Percentiles rank a stretch among this genome's conserved stretches.
phyloP scores from a whole-genome alignment of 192 early-diverging fungal species.

The Funneliformis mosseae region DNA sequence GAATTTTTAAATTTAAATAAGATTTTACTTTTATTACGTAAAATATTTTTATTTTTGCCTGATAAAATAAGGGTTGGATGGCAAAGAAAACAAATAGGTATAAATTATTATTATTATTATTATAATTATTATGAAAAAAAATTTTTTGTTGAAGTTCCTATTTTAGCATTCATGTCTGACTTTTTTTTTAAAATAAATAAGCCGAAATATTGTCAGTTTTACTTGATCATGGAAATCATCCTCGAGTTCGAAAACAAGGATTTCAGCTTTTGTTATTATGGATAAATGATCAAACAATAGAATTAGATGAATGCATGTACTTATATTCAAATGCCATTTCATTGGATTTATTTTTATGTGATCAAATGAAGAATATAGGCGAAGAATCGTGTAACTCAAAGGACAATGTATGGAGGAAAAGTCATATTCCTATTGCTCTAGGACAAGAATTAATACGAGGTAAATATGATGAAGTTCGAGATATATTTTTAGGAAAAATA shows the following conservation, averaged over 20 bases:
- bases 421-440: neutral
- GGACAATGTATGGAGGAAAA: conserved; percentile 2
- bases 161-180: neutral
- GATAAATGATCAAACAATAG: conserved; percentile 65
- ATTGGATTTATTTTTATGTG: conserved; percentile 57
- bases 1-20: conserved; percentile 68
- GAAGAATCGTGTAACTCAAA: neutral
- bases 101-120: neutral
- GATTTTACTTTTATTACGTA: conserved; percentile 62
- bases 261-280: conserved; percentile 72
- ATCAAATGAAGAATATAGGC: conserved; percentile 29
- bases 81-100: conserved; percentile 68
- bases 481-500: neutral
- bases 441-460: neutral
- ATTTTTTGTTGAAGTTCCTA: neutral
- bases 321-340: conserved; percentile 71
- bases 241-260: conserved; percentile 67
- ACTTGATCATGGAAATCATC: conserved; percentile 69
- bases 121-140: neutral
- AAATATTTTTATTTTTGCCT: conserved; percentile 67
- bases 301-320: conserved; percentile 58
- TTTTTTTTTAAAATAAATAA: conserved; percentile 26
- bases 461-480: neutral
- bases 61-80: conserved; percentile 74
- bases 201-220: conserved; percentile 66